Percentiles rank a stretch among this genome's conserved stretches.
Conservation (phyloP, 352 stramenopile genomes). For the Phytophthora sp. region DNA sequence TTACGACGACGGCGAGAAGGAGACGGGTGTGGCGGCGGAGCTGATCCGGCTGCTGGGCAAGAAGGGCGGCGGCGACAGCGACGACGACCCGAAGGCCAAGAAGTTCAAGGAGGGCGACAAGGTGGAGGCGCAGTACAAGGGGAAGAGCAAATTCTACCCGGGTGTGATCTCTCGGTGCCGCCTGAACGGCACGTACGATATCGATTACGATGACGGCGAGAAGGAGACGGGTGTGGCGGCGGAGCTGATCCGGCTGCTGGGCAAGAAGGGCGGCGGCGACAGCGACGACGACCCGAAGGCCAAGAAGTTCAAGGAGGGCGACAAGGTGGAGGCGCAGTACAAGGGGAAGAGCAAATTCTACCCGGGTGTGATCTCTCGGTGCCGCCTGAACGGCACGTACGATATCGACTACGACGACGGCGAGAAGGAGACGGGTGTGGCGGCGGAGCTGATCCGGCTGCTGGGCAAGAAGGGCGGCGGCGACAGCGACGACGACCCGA, state of each 20-base stretch:
- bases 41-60: slow-evolving; percentile 5
- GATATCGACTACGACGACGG: slow-evolving; percentile 15
- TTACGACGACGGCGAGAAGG: slow-evolving; percentile 19
- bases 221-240: slow-evolving; percentile 16
- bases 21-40: slow-evolving; percentile 16
- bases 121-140: slow-evolving; percentile 21
- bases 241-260: slow-evolving; percentile 6
- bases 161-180: slow-evolving; percentile 7
- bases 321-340: slow-evolving; percentile 16
- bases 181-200: slow-evolving; percentile 7
- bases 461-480: background rate
- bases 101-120: slow-evolving; percentile 16
- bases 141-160: slow-evolving; percentile 18
- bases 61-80: slow-evolving; percentile 4
- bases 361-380: slow-evolving; percentile 6
- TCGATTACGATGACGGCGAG: slow-evolving; percentile 16
- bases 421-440: slow-evolving; percentile 14
- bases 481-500: slow-evolving; percentile 6
- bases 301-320: slow-evolving; percentile 17
- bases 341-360: slow-evolving; percentile 15
- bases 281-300: slow-evolving; percentile 8
- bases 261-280: slow-evolving; percentile 4
- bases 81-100: slow-evolving; percentile 5
- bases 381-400: slow-evolving; percentile 7
- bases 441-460: slow-evolving; percentile 5